Evolutionary conservation across 1,284 basidiomycete genomes (phyloP).

Genomic region (Leccinum angustisporum): DNA sequence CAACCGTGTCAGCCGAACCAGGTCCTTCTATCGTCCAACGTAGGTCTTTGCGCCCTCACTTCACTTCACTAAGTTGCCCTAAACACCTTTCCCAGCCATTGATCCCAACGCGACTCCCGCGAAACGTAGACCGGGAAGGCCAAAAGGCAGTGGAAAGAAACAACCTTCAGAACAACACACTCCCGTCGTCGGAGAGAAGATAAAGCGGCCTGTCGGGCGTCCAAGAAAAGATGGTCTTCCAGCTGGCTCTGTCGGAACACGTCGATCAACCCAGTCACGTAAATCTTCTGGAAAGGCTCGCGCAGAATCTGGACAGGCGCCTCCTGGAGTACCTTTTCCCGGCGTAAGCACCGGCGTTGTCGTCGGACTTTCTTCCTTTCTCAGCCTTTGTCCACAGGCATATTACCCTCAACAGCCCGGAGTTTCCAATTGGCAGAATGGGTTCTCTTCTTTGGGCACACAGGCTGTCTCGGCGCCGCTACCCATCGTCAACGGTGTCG

Average conservation of each 20-base stretch:
- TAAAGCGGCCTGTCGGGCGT: slow-evolving; percentile 55
- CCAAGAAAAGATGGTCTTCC: slow-evolving; percentile 61
- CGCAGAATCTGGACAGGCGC: slow-evolving; percentile 17
- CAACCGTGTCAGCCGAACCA: slow-evolving; percentile 28
- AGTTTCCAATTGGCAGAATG: slow-evolving; percentile 33
- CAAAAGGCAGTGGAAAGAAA: slow-evolving; percentile 57
- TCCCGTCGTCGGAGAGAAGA: slow-evolving; percentile 36
- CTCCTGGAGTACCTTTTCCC: slow-evolving; percentile 32
- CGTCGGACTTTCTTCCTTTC: background rate
- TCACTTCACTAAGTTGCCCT: slow-evolving; percentile 4
- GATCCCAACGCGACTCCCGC: slow-evolving; percentile 30
- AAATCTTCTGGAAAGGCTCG: slow-evolving; percentile 38
- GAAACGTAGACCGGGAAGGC: slow-evolving; percentile 53
- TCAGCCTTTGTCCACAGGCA: slow-evolving; percentile 20
- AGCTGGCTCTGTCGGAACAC: slow-evolving; percentile 47
- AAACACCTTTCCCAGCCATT: slow-evolving; percentile 19
- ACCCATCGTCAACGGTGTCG: slow-evolving; percentile 21
- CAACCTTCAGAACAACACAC: slow-evolving; percentile 34
- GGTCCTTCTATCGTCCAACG: slow-evolving; percentile 31
- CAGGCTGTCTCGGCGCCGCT: slow-evolving; percentile 38
- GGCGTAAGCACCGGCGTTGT: slow-evolving; percentile 20
- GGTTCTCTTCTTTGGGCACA: slow-evolving; percentile 22
- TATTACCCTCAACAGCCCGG: slow-evolving; percentile 37
- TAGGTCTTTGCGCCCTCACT: slow-evolving; percentile 10
- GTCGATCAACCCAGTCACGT: slow-evolving; percentile 34